A percentile compares a stretch with the other conserved stretches of the same genome.
Conservation (phyloP, 371 early-diverging fungal species). For the Syncephalastrum monosporum region DNA sequence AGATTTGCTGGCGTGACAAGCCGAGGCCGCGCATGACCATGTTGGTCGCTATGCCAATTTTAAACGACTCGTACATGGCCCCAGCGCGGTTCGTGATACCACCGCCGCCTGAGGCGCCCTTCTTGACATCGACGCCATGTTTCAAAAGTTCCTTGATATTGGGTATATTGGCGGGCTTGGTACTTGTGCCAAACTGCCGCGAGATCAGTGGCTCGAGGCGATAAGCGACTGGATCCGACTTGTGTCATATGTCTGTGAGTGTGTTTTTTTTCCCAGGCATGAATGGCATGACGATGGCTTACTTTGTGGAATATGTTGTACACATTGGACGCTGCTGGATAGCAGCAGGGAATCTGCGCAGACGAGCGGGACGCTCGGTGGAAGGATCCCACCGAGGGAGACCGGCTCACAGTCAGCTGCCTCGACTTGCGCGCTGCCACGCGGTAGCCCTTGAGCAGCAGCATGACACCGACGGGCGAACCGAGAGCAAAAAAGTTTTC, state of each 20-base stretch:
- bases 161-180: constrained; percentile 71
- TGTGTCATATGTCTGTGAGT: not conserved
- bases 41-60: constrained; percentile 56
- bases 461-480: constrained; percentile 75
- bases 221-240: constrained; percentile 60
- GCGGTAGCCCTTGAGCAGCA: constrained; percentile 69
- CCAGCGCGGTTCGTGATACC: constrained; percentile 72
- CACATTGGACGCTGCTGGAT: constrained; percentile 65
- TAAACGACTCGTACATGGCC: constrained; percentile 67
- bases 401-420: constrained; percentile 18
- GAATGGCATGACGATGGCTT: not conserved
- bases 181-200: constrained; percentile 43
- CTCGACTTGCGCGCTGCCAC: constrained; percentile 50
- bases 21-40: constrained; percentile 58
- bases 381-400: not conserved
- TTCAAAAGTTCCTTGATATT: constrained; percentile 85
- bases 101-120: constrained; percentile 57
- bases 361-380: constrained; percentile 11
- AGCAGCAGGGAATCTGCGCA: constrained; percentile 37
- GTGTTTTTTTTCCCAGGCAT: not conserved
- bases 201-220: constrained; percentile 72
- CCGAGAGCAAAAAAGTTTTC: constrained; percentile 71
- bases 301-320: constrained; percentile 83
- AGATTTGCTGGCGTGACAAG: constrained; percentile 41
- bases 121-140: constrained; percentile 54